These are phyloP conservation scores for Monosporozyma siamensis DNA, from an alignment of 805 yeast genomes.

Conservation along the genomic window DNA sequence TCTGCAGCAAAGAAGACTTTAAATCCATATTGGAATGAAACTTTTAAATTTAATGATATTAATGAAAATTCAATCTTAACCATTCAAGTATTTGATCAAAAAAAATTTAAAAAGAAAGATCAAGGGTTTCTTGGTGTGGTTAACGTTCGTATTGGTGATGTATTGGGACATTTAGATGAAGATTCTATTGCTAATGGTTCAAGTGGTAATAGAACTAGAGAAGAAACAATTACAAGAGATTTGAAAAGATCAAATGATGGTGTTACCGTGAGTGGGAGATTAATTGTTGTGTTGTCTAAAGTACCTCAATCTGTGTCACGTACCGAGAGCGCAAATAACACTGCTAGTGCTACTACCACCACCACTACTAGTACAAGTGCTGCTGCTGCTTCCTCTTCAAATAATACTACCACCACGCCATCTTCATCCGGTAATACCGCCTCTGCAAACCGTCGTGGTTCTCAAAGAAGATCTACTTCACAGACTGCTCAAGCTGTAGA, in stretches of 20 bases:
- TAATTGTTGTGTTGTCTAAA: constrained; percentile 61
- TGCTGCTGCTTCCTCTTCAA: too few species aligned
- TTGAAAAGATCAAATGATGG: constrained; percentile 86
- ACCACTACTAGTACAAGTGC: constrained; percentile 4
- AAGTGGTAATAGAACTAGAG: constrained; percentile 27
- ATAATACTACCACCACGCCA: constrained; percentile 14
- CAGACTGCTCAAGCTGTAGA: constrained; percentile 26
- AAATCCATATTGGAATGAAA: constrained; percentile 97
- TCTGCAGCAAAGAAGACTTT: constrained; percentile 87
- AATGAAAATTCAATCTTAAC: constrained; percentile 78
- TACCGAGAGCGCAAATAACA: constrained; percentile 8
- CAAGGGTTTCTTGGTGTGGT: constrained; percentile 98
- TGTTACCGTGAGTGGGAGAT: constrained; percentile 85
- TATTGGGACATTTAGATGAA: constrained; percentile 49
- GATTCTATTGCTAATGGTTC: constrained; percentile 22
- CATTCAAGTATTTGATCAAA: constrained; percentile 92
- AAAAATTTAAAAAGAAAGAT: constrained; percentile 94
- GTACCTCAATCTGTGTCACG: constrained; percentile 14
- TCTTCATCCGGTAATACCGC: constrained; percentile 10
- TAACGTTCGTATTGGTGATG: constrained; percentile 82
- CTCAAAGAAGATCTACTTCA: constrained; percentile 7
- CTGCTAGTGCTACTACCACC: constrained; percentile 8
- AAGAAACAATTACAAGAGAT: constrained; percentile 88
- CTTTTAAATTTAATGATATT: constrained; percentile 65
- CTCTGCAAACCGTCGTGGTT: constrained; percentile 4